These are phyloP conservation scores for Fallopia convolvulus DNA, from an alignment of 148 eudicot species.

Conservation along the genomic window DNA sequence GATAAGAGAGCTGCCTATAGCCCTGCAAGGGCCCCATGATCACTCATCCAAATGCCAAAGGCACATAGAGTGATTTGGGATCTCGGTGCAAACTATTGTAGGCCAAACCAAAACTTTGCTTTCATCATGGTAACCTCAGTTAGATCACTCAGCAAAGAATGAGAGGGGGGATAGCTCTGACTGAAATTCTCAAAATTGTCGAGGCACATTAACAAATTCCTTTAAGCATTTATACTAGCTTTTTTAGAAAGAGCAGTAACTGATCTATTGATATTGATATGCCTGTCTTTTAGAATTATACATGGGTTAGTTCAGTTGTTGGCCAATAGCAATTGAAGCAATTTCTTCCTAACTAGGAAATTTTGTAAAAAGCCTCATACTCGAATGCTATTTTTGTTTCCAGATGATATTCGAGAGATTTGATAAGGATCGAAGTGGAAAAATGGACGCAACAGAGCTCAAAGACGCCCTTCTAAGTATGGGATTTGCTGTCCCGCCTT, in stretches of 20 bases:
- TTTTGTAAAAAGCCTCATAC: neutral
- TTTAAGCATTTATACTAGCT: neutral
- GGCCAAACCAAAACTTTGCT: too few relatives aligned
- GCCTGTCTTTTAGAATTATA: neutral
- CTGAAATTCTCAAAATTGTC: neutral
- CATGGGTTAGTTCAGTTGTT: neutral
- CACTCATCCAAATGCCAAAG: too few relatives aligned
- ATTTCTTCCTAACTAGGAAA: too few relatives aligned
- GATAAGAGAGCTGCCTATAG: too few relatives aligned
- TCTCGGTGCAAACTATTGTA: too few relatives aligned
- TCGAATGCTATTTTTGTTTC: neutral
- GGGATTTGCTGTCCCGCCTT: slow-evolving; percentile 62
- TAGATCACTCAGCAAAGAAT: too few relatives aligned
- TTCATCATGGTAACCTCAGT: too few relatives aligned
- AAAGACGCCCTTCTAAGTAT: slow-evolving; percentile 63
- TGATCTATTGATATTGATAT: neutral
- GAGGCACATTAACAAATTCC: neutral
- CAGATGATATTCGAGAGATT: slow-evolving; percentile 67
- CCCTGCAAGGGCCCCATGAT: too few relatives aligned
- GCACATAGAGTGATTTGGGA: too few relatives aligned
- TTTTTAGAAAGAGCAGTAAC: neutral
- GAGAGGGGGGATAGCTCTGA: too few relatives aligned
- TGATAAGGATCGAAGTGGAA: slow-evolving; percentile 73
- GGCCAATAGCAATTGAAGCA: neutral
- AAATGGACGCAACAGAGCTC: slow-evolving; percentile 49